Evolutionary conservation across 306 rosid genomes (phyloP).

Genomic region (Alnus glutinosa): DNA sequence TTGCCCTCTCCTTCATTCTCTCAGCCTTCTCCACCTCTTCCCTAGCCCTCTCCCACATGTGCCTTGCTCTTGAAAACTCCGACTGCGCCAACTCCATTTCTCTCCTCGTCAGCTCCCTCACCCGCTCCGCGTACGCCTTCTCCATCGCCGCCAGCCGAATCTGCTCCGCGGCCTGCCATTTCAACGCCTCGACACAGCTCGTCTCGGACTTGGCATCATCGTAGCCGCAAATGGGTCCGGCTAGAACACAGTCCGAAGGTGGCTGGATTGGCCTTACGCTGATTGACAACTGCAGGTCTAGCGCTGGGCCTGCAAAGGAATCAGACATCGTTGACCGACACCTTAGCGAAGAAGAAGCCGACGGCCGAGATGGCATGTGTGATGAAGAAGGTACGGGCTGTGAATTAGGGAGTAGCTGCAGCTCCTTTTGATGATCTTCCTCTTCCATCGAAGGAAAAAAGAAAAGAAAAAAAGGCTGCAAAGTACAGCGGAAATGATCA

Average conservation of each 20-base stretch:
- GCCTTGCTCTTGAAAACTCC: slow-evolving; percentile 85
- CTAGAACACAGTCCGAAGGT: slow-evolving; percentile 25
- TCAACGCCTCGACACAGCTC: slow-evolving; percentile 62
- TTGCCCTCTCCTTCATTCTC: slow-evolving; percentile 77
- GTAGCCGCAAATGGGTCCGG: slow-evolving; percentile 15
- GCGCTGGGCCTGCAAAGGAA: slow-evolving; percentile 38
- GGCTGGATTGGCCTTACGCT: slow-evolving; percentile 53
- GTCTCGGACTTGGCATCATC: slow-evolving; percentile 25
- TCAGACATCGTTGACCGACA: slow-evolving; percentile 43
- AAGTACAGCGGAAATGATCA: slow-evolving; percentile 5
- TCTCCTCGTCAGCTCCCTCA: slow-evolving; percentile 77
- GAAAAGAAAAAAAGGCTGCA: neutral
- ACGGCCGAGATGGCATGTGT: slow-evolving; percentile 32
- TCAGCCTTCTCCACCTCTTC: slow-evolving; percentile 85
- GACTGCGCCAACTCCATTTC: slow-evolving; percentile 96
- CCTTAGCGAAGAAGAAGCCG: slow-evolving; percentile 51
- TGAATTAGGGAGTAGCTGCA: slow-evolving; percentile 78
- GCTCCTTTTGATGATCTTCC: slow-evolving; percentile 64
- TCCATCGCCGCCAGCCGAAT: slow-evolving; percentile 90
- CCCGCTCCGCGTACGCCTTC: slow-evolving; percentile 87
- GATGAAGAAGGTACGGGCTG: slow-evolving; percentile 33
- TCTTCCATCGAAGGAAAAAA: slow-evolving; percentile 55
- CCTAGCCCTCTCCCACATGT: slow-evolving; percentile 94
- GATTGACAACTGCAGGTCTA: slow-evolving; percentile 85
- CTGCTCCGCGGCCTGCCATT: slow-evolving; percentile 98